Percentiles rank a stretch among this genome's conserved stretches.
phyloP scores from a whole-genome alignment of 1,284 basidiomycete genomes.

The Jaminaea rosea region DNA sequence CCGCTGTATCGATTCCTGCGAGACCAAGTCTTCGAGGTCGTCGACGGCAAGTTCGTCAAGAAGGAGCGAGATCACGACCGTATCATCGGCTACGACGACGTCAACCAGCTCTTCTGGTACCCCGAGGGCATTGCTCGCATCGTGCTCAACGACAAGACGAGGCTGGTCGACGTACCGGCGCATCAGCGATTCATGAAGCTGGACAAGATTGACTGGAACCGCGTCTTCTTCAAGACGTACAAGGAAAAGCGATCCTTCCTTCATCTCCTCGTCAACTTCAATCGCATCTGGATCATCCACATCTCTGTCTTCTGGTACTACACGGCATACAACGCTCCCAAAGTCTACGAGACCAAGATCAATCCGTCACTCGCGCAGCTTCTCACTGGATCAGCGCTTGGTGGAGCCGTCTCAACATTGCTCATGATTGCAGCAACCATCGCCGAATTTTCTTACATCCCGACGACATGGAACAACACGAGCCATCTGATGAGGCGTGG shows the following conservation, averaged over 20 bases:
- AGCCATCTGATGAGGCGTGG: slow-evolving; percentile 42
- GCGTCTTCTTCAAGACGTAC: slow-evolving; percentile 47
- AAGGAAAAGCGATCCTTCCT: slow-evolving; percentile 45
- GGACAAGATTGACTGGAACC: slow-evolving; percentile 47
- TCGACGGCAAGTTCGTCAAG: slow-evolving; percentile 84
- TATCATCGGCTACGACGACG: slow-evolving; percentile 97
- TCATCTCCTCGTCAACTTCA: slow-evolving; percentile 47
- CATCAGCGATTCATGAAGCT: slow-evolving; percentile 48
- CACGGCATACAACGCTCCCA: slow-evolving; percentile 69
- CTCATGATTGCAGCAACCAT: slow-evolving; percentile 45
- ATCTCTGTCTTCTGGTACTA: slow-evolving; percentile 47
- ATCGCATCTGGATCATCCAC: slow-evolving; percentile 47
- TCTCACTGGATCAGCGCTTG: slow-evolving; percentile 42
- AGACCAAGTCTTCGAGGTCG: slow-evolving; percentile 94
- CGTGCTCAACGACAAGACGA: slow-evolving; percentile 67
- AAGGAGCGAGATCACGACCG: slow-evolving; percentile 86
- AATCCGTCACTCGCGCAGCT: slow-evolving; percentile 26
- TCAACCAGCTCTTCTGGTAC: slow-evolving; percentile 99
- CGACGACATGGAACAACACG: slow-evolving; percentile 47
- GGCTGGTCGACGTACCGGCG: slow-evolving; percentile 53
- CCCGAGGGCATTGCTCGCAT: slow-evolving; percentile 95
- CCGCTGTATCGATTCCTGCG: slow-evolving; percentile 95
- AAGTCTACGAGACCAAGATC: slow-evolving; percentile 62
- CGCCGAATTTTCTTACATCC: slow-evolving; percentile 44
- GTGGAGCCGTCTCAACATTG: slow-evolving; percentile 42